Evolutionary conservation across 106 monocot genomes (phyloP).

Genomic region (Apostasia shenzhenica): DNA sequence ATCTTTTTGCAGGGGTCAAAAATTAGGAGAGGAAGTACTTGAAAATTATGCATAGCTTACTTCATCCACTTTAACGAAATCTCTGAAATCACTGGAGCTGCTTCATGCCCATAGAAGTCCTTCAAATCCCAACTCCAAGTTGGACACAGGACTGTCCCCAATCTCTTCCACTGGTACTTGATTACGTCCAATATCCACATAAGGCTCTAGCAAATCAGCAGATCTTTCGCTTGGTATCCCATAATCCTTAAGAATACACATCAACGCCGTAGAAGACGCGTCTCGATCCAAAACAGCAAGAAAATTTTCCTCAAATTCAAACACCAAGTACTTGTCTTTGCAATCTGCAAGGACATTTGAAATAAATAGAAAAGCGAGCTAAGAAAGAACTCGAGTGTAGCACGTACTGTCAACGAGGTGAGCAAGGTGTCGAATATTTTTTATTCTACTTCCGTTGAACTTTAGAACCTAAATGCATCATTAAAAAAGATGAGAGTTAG

Average conservation of each 20-base stretch:
- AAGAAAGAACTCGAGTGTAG: background rate
- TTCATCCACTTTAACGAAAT: no score
- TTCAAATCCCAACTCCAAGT: constrained; percentile 74
- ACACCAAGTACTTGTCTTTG: constrained; percentile 76
- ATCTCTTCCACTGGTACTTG: constrained; percentile 30
- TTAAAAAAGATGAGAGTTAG: background rate
- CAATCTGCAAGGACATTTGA: constrained; percentile 44
- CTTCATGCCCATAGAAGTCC: constrained; percentile 78
- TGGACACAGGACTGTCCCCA: constrained; percentile 75
- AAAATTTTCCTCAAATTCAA: constrained; percentile 95
- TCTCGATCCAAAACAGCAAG: constrained; percentile 81
- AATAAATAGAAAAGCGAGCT: background rate
- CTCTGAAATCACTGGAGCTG: no score
- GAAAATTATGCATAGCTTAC: no score
- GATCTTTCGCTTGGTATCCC: constrained; percentile 86
- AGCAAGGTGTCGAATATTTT: constrained; percentile 88
- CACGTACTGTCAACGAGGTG: constrained; percentile 86
- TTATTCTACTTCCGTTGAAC: constrained; percentile 69
- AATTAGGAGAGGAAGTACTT: no score
- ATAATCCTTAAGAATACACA: constrained; percentile 72
- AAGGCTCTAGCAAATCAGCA: constrained; percentile 56
- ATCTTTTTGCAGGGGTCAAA: no score
- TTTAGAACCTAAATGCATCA: constrained; percentile 55
- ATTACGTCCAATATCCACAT: constrained; percentile 44
- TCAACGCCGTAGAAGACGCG: constrained; percentile 45